These are phyloP conservation scores for Albugo laibachii DNA, from an alignment of 352 stramenopile species.

Conservation along the genomic window DNA sequence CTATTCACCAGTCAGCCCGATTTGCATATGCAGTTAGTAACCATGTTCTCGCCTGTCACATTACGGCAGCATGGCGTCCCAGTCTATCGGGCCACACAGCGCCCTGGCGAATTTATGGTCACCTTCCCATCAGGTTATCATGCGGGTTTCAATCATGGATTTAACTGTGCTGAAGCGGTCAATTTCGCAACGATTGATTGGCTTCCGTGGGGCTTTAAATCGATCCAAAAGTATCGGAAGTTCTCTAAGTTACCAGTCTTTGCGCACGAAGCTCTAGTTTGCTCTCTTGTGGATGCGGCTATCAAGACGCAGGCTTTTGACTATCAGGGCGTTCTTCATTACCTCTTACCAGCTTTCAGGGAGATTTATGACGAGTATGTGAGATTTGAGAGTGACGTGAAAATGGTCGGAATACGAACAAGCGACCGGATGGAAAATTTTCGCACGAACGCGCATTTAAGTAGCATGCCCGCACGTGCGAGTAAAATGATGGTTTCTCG, in stretches of 20 bases:
- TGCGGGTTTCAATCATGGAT: conserved; percentile 93
- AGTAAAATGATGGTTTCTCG: not conserved
- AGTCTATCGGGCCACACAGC: conserved; percentile 88
- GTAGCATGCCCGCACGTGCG: conserved; percentile 7
- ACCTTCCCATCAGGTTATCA: conserved; percentile 98
- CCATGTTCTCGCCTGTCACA: conserved; percentile 59
- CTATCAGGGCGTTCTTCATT: conserved; percentile 17
- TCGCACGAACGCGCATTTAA: not conserved
- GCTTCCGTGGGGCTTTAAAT: conserved; percentile 63
- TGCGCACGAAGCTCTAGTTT: conserved; percentile 65
- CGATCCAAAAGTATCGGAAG: conserved; percentile 46
- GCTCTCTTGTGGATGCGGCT: conserved; percentile 48
- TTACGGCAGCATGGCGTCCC: conserved; percentile 74
- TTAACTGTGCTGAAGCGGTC: conserved; percentile 83
- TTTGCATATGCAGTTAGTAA: conserved; percentile 84
- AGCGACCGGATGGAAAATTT: conserved; percentile 34
- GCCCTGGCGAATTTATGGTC: conserved; percentile 96
- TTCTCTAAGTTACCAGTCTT: conserved; percentile 74
- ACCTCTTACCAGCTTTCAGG: conserved; percentile 40
- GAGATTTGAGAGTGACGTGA: conserved; percentile 24
- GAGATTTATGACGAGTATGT: conserved; percentile 33
- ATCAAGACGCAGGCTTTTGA: conserved; percentile 35
- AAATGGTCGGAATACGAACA: conserved; percentile 12
- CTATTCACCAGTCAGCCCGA: conserved; percentile 90
- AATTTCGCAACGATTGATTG: conserved; percentile 83